Base-by-base conservation (phyloP, 805 yeast genomes). In the Maudiozyma bulderi region DNA sequence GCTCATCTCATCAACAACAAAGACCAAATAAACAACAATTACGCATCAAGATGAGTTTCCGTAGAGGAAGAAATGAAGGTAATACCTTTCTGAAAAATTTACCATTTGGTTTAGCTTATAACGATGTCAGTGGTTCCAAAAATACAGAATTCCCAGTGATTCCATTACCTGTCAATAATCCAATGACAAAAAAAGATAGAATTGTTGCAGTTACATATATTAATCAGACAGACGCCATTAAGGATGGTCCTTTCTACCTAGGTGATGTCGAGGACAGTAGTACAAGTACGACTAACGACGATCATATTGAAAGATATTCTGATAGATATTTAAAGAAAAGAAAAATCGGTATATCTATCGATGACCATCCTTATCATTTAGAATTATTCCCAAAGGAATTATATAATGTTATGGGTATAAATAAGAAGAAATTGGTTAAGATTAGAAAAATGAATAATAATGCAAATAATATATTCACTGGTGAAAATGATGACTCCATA, bases 301-400 rank as follows among this genome's bases (percentile, higher is more conserved):
- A 42, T 37, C 89, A 91, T 1, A 76, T 90, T 41, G 78, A 82
- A 60, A 74, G 97, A 57, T 87, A 87, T 61, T 80, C 95, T 2
- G 97, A 90, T 65, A 74, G 73, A 62, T 90, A 86, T 66, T 71
- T 82, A 54, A 83, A 83, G 62, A 79, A 57, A 76, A 86, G 49
- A 80, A 77, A 58, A 76, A 82, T 13, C 14, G 47, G 49, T 34
- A 45, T 82, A 46, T 81, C 90, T 2, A 76, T 84, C 8, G 84
- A 81, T 52, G 89, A 84, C 47, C 89, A 85, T 67, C 95, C 95
- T 1, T 86, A 82, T 62, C 75, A 76, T 49, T 58, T 79, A 8
- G 80, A 77, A 48, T 74, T 86, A 54, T 84, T 88, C 60, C 96
- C 97, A 0, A 74, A 72, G 14, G 97, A 90, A 62, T 69, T 90